Conservation (phyloP, 257 asterid genomes). For the Nicotiana noctiflora region DNA sequence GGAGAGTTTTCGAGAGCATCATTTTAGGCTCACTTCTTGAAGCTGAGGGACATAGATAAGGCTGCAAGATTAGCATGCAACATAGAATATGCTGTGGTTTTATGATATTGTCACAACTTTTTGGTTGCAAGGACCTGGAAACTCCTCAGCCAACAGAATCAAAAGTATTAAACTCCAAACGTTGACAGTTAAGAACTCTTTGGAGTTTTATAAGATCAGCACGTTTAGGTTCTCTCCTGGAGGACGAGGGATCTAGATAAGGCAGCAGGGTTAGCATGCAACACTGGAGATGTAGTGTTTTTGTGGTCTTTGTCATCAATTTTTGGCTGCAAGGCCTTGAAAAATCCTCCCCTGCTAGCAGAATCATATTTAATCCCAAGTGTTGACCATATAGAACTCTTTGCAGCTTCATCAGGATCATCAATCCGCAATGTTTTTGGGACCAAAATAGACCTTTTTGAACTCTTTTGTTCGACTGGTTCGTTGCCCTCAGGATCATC, state of each 20-base stretch:
- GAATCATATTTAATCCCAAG: constrained; percentile 64
- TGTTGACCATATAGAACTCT: constrained; percentile 81
- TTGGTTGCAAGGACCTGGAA: constrained; percentile 51
- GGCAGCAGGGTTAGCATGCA: constrained; percentile 83
- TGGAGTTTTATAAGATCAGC: constrained; percentile 67
- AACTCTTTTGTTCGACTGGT: constrained; percentile 5
- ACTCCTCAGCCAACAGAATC: constrained; percentile 36
- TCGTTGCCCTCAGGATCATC: constrained; percentile 24
- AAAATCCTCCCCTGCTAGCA: constrained; percentile 39
- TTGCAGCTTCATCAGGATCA: constrained; percentile 85
- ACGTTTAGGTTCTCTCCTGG: constrained; percentile 38
- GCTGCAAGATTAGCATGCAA: constrained; percentile 77
- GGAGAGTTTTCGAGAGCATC: not conserved
- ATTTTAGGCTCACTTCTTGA: constrained; percentile 40
- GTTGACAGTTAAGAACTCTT: constrained; percentile 71
- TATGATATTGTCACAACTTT: constrained; percentile 6
- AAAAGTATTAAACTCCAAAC: constrained; percentile 52
- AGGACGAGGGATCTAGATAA: constrained; percentile 61
- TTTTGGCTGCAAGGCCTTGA: constrained; percentile 61
- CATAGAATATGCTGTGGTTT: constrained; percentile 15
- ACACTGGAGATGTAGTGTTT: constrained; percentile 19
- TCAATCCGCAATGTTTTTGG: constrained; percentile 77
- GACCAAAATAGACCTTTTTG: constrained; percentile 40
- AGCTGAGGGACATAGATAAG: constrained; percentile 15
- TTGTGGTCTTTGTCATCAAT: constrained; percentile 19